Base-by-base conservation (phyloP, 164 flowering plant species). In the Magnolia changhungtana region DNA sequence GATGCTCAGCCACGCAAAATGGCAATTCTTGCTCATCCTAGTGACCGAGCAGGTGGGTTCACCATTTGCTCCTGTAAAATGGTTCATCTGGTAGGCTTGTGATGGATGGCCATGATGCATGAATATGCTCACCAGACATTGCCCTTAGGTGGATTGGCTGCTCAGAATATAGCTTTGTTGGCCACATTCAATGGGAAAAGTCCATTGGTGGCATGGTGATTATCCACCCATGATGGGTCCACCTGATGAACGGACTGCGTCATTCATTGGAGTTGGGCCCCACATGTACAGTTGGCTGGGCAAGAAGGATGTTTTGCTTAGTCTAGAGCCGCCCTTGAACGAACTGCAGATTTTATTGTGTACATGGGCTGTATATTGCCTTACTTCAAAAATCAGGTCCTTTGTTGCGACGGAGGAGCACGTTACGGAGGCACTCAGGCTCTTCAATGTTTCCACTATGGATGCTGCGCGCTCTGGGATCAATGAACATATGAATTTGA, bases 391-490 rank as follows among this genome's bases (percentile, higher is more conserved):
- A 24, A 59, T 73, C 80, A 96, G 99, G 84, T 91, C 95, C 20
- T 81, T 90, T 78, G 88, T 86, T 49, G 99, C 97, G 71, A 94
- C 91, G 4, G 98, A 90, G 67, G 89, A 89, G 72, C 87, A 92
- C 81, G 98, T 96, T 24, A 70, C 74, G 49, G 98, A 94, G 85
- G 98, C 99, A 74, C 83, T 91, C 16, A 85, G 90, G 78, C 97
- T 94, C 63, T 96, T 96, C 79, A 87, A 88, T 55, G 91, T 88
- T 59, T 84, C 98, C 31, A 96, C 99, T 6, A 89, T 96, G 95
- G 98, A 96, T 89, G 99, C 99, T 27, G 98, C 99, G 20, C 83
- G 87, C 20, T 94, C 98, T 49, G 99, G 99, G 78, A 86, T 96
- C 72, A 90, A 86, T 76, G 90, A 91, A 66, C 92, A 89, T 55